phyloP scores from a whole-genome alignment of 495 filamentous ascomycete genomes.

The Aspergillus olivimuriae region DNA sequence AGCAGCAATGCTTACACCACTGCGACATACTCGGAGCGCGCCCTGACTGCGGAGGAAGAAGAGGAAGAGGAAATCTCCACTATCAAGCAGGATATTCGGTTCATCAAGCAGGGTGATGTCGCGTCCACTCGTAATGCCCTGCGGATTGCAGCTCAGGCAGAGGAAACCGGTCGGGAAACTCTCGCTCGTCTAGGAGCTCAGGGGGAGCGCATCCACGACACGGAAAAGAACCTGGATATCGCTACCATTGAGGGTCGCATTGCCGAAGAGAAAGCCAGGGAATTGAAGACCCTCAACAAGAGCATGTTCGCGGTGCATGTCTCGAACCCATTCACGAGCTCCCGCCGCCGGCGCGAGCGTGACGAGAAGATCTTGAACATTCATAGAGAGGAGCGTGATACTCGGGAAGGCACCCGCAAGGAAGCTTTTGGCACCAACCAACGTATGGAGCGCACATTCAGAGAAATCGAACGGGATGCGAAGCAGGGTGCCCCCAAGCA shows the following conservation, averaged over 20 bases:
- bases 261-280: conserved; percentile 69
- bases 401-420: conserved; percentile 59
- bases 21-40: conserved; percentile 54
- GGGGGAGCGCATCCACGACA: conserved; percentile 70
- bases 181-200: conserved; percentile 66
- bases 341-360: conserved; percentile 47
- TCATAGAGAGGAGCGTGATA: conserved; percentile 59
- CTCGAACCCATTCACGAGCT: conserved; percentile 63
- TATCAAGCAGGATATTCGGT: conserved; percentile 67
- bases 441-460: conserved; percentile 55
- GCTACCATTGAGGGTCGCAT: conserved; percentile 59
- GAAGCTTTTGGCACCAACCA: conserved; percentile 54
- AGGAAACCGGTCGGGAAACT: conserved; percentile 65
- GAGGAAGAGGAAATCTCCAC: conserved; percentile 63
- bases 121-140: conserved; percentile 64
- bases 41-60: conserved; percentile 70
- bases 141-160: conserved; percentile 57
- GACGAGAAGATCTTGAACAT: conserved; percentile 57
- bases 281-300: conserved; percentile 69
- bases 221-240: conserved; percentile 67
- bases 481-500: conserved; percentile 26
- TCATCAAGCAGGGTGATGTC: conserved; percentile 70
- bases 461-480: conserved; percentile 42
- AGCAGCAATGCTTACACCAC: conserved; percentile 49
- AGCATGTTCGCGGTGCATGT: conserved; percentile 81